A percentile compares a stretch with the other conserved stretches of the same genome.
Evolutionary conservation across 73 alveolate species (phyloP).

Genomic region (Uronychia binucleata): DNA sequence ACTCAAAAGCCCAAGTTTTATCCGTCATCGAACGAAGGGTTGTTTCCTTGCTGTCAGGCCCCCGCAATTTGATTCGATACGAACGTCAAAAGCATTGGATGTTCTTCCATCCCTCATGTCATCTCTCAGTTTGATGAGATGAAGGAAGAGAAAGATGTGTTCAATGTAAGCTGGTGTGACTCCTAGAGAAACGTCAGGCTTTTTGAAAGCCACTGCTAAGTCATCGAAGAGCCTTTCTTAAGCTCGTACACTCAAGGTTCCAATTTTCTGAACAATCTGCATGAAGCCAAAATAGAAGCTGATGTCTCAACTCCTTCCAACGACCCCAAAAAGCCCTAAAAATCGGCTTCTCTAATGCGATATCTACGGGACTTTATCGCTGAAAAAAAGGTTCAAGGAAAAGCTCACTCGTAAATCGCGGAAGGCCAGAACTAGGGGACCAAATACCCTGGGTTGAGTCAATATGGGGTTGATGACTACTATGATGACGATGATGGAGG

Average conservation of each 20-base stretch:
- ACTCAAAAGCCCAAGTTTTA: slow-evolving; percentile 56
- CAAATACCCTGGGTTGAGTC: background rate
- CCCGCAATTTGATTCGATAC: slow-evolving; percentile 58
- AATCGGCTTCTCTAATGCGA: background rate
- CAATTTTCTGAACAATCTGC: background rate
- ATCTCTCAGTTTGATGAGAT: slow-evolving; percentile 1
- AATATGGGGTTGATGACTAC: background rate
- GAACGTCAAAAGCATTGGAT: slow-evolving; percentile 32
- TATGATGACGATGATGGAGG: background rate
- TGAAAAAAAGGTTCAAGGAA: background rate
- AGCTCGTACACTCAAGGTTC: background rate
- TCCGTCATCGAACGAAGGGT: slow-evolving; percentile 51
- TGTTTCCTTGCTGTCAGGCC: slow-evolving; percentile 56
- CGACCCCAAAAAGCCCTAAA: background rate
- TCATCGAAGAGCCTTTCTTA: background rate
- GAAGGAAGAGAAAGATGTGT: background rate
- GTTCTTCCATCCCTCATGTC: slow-evolving; percentile 52
- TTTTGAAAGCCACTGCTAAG: background rate
- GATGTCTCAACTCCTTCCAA: too few species aligned
- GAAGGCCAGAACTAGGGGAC: background rate
- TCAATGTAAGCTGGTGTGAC: background rate
- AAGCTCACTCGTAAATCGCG: background rate
- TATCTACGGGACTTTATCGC: background rate
- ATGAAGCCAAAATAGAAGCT: background rate
- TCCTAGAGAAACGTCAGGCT: background rate